Conservation (phyloP, 1,284 basidiomycete species). For the Cerrena zonata region DNA sequence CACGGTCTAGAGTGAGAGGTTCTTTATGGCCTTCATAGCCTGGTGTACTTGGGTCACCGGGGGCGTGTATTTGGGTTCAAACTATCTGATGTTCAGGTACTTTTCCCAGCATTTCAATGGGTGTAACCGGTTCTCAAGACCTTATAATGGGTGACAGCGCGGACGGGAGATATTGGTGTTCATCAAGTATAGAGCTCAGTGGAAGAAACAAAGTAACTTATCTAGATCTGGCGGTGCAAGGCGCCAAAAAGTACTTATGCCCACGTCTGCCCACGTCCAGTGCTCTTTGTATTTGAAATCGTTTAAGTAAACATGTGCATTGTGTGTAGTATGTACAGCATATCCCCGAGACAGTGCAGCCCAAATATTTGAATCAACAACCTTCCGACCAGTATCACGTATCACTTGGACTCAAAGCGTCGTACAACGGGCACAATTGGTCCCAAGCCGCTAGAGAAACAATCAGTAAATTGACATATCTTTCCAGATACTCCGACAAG, state of each 20-base stretch:
- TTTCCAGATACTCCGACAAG: neutral
- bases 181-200: too few species aligned
- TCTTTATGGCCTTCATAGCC: neutral
- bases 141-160: neutral
- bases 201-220: too few species aligned
- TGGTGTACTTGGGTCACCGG: neutral
- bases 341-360: too few species aligned
- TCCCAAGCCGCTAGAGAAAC: conserved; percentile 2
- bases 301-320: neutral
- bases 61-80: neutral
- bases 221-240: too few species aligned
- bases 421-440: conserved; percentile 4
- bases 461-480: neutral
- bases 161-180: too few species aligned
- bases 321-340: too few species aligned
- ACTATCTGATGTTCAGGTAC: neutral
- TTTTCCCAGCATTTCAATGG: neutral
- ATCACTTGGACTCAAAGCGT: neutral
- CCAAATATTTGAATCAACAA: too few species aligned
- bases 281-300: neutral
- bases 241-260: neutral
- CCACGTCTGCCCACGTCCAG: neutral
- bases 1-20: neutral
- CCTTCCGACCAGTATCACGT: neutral
- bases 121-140: neutral